These are phyloP conservation scores for Comarum palustre DNA, from an alignment of 306 rosid species.

Conservation along the genomic window DNA sequence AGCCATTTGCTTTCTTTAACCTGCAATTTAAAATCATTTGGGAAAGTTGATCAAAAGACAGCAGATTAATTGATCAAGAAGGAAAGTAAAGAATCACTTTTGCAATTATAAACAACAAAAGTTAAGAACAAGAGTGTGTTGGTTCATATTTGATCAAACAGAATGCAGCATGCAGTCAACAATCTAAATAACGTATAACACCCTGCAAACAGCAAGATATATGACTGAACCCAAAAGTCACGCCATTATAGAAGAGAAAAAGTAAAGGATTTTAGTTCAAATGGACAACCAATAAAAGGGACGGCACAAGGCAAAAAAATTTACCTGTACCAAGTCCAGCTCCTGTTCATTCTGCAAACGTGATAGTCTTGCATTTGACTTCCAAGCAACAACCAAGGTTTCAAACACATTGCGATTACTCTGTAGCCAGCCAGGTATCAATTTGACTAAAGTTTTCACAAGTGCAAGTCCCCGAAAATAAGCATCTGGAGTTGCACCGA, in stretches of 20 bases:
- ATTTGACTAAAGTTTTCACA: constrained; percentile 77
- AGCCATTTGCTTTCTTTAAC: constrained; percentile 99
- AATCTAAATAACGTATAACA: neutral
- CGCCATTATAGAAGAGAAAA: constrained; percentile 1
- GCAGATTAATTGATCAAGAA: neutral
- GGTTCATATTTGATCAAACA: neutral
- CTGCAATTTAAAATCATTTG: constrained; percentile 42
- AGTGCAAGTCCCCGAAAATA: constrained; percentile 95
- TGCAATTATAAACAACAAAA: neutral
- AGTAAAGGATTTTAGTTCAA: neutral
- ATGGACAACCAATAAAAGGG: constrained; percentile 14
- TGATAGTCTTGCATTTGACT: constrained; percentile 82
- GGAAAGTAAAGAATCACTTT: neutral
- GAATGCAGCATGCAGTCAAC: neutral
- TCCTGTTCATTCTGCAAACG: constrained; percentile 92
- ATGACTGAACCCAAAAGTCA: neutral
- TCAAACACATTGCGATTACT: constrained; percentile 82
- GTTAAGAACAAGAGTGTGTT: neutral
- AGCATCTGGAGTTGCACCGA: constrained; percentile 62
- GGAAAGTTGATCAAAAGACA: constrained; percentile 13
- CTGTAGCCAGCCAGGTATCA: constrained; percentile 90
- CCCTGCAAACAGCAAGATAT: neutral
- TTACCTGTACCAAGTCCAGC: constrained; percentile 87
- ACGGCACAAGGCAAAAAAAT: constrained; percentile 21
- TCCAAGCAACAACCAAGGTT: constrained; percentile 84